Conservation (phyloP, 495 filamentous ascomycete species). For the Aspergillus wentii region DNA sequence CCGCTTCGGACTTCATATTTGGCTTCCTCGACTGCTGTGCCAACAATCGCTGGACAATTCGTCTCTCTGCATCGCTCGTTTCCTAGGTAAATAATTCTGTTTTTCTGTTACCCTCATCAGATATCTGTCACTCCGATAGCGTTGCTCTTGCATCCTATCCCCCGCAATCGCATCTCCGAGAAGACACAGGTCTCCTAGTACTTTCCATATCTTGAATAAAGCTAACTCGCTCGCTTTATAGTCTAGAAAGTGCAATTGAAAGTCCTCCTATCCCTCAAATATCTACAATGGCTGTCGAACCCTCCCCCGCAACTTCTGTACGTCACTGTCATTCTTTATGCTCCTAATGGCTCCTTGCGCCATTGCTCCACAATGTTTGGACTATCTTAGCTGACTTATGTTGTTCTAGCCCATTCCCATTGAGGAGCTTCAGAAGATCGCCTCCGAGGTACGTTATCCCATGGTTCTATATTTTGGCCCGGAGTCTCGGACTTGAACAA, state of each 20-base stretch:
- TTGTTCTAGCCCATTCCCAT: constrained; percentile 62
- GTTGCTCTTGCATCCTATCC: constrained; percentile 7
- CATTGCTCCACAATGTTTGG: not conserved
- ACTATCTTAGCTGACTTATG: not conserved
- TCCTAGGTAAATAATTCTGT: no score
- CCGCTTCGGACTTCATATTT: no score
- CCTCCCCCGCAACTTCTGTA: constrained; percentile 26
- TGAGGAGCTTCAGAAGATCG: constrained; percentile 76
- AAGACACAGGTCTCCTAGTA: no score
- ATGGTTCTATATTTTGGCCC: not conserved
- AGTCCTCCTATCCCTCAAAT: not conserved
- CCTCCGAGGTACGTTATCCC: constrained; percentile 63
- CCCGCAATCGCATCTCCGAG: constrained; percentile 14
- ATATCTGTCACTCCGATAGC: constrained; percentile 1
- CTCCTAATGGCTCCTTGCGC: no score
- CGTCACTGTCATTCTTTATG: no score
- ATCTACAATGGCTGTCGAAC: constrained; percentile 34
- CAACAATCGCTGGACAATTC: no score
- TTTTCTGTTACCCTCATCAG: constrained; percentile 1
- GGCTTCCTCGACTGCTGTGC: no score
- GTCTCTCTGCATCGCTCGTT: no score
- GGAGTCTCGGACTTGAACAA: not conserved
- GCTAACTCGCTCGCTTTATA: no score
- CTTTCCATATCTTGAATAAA: no score
- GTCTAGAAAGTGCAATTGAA: no score